Evolutionary conservation across 164 flowering plant genomes (phyloP), one percentile per base, ranked within the genome.

Genomic region (Umbilicus rupestris): DNA sequence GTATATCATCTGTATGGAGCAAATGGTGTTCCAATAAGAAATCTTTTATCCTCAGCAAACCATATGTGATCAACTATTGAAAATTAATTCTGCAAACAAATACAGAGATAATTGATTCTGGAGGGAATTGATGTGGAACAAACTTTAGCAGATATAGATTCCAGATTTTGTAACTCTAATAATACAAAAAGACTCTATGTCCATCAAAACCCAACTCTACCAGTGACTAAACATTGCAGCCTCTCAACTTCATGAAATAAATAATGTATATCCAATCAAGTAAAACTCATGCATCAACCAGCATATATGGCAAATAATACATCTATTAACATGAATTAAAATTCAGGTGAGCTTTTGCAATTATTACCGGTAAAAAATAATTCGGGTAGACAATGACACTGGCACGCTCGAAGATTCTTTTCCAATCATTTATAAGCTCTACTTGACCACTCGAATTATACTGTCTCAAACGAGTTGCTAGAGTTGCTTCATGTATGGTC

Each of bases 301-400:
- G 30, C 4, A 11, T 7, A 24, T 26, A 12, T 24, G 14, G 55
- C 7, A 5, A 49, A n/a, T 19, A 52, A 52, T 52, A 52, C 58
- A 52, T 52, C 58, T 9, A 22, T 9, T 24, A 52, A 9, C 1
- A 30, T 24, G 58, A 52, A 52, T 24, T 35, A 24, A 52, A 22
- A 20, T 50, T 50, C 9, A 50, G 8, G 3, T 2, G 12, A 3
- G 44, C 44, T 41, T 9, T 41, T 41, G 30, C 1, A 26, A 68
- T 44, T 39, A 68, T 83, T 87, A 95, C 99, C 89, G 93, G 98
- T 59, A 92, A 76, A 62, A 77, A 75, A 73, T 85, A 80, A 71
- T 88, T 83, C 31, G 92, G 95, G 79, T 90, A 95, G 78, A 90
- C 92, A 66, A 90, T 85, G 65, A 85, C 97, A 69, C 84, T 82